phyloP scores from a whole-genome alignment of 2,329 filamentous ascomycete species.

The Claviceps lovelessii region DNA sequence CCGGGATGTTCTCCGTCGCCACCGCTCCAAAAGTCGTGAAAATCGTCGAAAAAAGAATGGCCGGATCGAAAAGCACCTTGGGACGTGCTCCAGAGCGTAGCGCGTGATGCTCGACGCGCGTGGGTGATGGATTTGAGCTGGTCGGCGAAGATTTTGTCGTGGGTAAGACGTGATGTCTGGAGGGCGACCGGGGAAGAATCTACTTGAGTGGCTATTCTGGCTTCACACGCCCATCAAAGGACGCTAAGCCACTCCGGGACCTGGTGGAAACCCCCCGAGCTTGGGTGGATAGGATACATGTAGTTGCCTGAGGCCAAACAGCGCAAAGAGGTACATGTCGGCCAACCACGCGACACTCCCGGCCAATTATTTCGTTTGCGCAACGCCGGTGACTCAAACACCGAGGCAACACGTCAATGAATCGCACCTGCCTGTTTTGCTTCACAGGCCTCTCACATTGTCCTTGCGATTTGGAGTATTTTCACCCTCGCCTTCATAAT shows the following conservation, averaged over 20 bases:
- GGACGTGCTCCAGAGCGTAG: conserved; percentile 16
- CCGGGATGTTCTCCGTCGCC: conserved; percentile 31
- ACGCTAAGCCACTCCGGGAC: conserved; percentile 21
- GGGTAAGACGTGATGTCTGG: conserved; percentile 25
- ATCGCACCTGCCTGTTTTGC: background rate
- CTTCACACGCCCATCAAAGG: conserved; percentile 10
- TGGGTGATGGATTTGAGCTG: conserved; percentile 29
- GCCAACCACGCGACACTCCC: background rate
- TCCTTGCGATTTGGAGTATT: background rate
- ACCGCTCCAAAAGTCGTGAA: conserved; percentile 25
- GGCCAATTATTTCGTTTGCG: background rate
- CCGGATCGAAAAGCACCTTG: conserved; percentile 18
- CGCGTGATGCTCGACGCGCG: conserved; percentile 39
- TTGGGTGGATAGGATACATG: background rate
- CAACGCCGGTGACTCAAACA: conserved; percentile 11
- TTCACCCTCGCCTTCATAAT: background rate
- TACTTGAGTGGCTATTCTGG: conserved; percentile 24
- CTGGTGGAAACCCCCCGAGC: conserved; percentile 3
- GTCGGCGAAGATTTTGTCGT: conserved; percentile 28
- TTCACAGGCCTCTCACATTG: background rate
- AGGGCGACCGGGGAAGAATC: conserved; percentile 28
- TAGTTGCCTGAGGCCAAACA: conserved; percentile 15
- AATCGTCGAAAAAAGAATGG: conserved; percentile 22
- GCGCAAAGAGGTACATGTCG: background rate
- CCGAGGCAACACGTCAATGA: background rate